Evolutionary conservation across 2,329 filamentous ascomycete genomes (phyloP).

Genomic region (Colletotrichum acutatum): DNA sequence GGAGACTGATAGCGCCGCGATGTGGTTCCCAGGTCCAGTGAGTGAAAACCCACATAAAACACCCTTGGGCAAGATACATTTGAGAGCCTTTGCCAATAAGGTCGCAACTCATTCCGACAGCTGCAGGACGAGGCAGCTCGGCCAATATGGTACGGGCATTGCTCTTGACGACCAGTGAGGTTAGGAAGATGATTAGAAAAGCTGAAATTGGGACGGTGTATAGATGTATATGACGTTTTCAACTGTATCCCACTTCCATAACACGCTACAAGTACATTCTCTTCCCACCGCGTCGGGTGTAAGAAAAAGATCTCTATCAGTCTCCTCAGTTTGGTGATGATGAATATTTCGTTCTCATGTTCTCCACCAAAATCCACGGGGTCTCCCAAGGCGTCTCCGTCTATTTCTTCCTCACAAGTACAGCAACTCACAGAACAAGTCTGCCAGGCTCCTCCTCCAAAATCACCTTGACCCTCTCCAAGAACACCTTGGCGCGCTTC

Average conservation of each 20-base stretch:
- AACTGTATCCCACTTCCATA: conserved; percentile 25
- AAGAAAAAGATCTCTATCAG: conserved; percentile 8
- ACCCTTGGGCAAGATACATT: too few relatives aligned
- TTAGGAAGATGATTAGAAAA: neutral
- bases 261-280: conserved; percentile 33
- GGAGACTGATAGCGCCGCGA: too few relatives aligned
- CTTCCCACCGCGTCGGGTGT: neutral
- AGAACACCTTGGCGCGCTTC: conserved; percentile 81
- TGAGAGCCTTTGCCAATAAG: too few relatives aligned
- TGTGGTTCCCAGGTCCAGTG: too few relatives aligned
- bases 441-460: conserved; percentile 84
- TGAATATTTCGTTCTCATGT: neutral
- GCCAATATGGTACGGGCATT: neutral
- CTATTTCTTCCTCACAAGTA: neutral
- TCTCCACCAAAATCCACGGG: neutral
- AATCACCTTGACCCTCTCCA: conserved; percentile 86
- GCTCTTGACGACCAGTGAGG: neutral
- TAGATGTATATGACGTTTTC: conserved; percentile 22
- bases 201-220: conserved; percentile 1
- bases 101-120: too few relatives aligned
- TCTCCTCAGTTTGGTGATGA: conserved; percentile 18
- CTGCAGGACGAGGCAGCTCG: neutral
- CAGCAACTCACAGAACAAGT: conserved; percentile 67
- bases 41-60: too few relatives aligned
- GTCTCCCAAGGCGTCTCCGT: neutral